Conservation (phyloP, 1,139 yeast genomes). For the Geotrichum restrictum region DNA sequence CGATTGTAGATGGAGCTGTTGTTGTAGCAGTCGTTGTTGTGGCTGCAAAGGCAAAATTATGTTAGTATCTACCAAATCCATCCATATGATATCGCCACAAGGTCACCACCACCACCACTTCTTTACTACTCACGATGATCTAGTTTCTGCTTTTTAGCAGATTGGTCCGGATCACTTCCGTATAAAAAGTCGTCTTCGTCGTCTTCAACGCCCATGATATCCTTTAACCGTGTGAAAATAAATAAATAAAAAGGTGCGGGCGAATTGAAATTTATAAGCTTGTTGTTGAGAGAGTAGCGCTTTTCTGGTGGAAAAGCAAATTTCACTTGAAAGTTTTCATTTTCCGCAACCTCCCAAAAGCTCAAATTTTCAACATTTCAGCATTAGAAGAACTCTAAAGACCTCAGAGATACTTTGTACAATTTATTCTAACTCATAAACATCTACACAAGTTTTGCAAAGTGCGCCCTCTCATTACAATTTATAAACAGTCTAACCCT, state of each 20-base stretch:
- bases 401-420: too few relatives aligned
- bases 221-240: neutral
- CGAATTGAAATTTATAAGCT: too few relatives aligned
- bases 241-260: neutral
- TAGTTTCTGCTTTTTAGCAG: constrained; percentile 37
- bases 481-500: too few relatives aligned
- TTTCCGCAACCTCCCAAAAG: neutral
- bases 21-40: neutral
- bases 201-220: constrained; percentile 22
- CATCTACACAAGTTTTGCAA: too few relatives aligned
- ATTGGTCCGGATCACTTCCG: constrained; percentile 58
- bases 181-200: constrained; percentile 85
- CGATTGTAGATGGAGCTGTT: neutral
- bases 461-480: too few relatives aligned
- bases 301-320: neutral
- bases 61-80: too few relatives aligned
- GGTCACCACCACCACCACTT: neutral
- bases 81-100: neutral
- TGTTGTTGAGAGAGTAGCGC: too few relatives aligned
- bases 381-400: too few relatives aligned
- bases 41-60: too few relatives aligned
- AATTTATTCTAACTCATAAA: too few relatives aligned
- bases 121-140: constrained; percentile 13
- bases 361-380: too few relatives aligned
- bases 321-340: neutral